These are phyloP conservation scores for Xanthoparmelia taractica DNA, from an alignment of 495 filamentous ascomycete genomes.

Conservation along the genomic window DNA sequence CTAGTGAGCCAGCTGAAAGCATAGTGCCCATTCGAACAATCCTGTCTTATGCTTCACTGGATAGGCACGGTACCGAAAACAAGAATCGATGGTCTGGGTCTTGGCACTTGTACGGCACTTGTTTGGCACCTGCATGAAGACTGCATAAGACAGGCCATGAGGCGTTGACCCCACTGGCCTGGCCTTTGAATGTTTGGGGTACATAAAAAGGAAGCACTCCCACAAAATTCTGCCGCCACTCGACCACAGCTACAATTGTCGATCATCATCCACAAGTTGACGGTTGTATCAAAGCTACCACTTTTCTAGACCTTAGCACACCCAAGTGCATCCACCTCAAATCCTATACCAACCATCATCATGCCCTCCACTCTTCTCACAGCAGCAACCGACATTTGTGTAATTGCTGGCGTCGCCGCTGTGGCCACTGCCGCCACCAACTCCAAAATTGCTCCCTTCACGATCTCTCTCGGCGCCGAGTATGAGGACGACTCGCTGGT, in stretches of 20 bases:
- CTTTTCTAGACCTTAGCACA: background rate
- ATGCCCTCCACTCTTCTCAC: background rate
- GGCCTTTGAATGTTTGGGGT: background rate
- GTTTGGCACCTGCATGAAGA: background rate
- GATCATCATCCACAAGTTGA: background rate
- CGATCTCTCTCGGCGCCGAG: background rate
- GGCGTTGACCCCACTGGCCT: background rate
- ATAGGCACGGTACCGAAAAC: background rate
- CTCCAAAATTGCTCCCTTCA: background rate
- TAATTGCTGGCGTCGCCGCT: background rate
- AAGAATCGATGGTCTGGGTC: background rate
- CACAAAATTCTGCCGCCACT: background rate
- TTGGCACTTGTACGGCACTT: slow-evolving; percentile 1
- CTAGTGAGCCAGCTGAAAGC: no score
- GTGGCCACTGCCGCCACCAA: background rate
- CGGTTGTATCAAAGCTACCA: background rate
- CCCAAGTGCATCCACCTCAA: background rate
- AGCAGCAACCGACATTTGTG: background rate
- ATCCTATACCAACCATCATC: background rate
- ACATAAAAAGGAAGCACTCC: background rate
- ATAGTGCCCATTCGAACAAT: background rate
- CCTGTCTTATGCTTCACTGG: background rate
- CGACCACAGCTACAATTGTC: background rate
- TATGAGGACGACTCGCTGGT: background rate
- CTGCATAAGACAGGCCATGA: background rate